These are phyloP conservation scores for Didymella exigua DNA, from an alignment of 2,329 filamentous ascomycete genomes.

Conservation along the genomic window DNA sequence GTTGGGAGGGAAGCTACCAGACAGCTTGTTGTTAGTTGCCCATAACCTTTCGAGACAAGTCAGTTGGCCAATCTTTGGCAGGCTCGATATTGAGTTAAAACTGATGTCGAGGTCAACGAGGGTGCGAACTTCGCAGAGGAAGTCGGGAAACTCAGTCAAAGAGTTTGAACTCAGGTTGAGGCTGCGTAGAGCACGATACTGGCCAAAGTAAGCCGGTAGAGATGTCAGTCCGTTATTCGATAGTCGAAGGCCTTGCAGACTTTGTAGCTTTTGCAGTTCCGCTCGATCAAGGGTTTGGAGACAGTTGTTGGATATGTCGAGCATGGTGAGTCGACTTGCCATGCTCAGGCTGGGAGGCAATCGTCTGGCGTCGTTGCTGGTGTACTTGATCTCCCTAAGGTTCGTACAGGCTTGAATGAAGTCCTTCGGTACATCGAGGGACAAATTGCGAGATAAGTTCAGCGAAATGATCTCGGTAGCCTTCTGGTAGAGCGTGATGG, in stretches of 20 bases:
- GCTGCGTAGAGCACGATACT: slow-evolving; percentile 78
- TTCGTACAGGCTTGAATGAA: slow-evolving; percentile 94
- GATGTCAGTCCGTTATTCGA: slow-evolving; percentile 88
- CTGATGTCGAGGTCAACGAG: slow-evolving; percentile 94
- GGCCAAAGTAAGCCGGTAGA: slow-evolving; percentile 80
- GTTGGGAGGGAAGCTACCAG: slow-evolving; percentile 72
- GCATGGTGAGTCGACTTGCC: slow-evolving; percentile 79
- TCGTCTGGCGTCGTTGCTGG: slow-evolving; percentile 88
- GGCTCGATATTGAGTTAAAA: slow-evolving; percentile 84
- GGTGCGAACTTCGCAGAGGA: slow-evolving; percentile 80
- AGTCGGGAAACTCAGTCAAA: slow-evolving; percentile 80
- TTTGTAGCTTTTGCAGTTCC: slow-evolving; percentile 74
- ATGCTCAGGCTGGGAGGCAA: slow-evolving; percentile 83
- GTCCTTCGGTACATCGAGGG: slow-evolving; percentile 89
- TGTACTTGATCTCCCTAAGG: slow-evolving; percentile 92
- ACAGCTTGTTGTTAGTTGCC: slow-evolving; percentile 92
- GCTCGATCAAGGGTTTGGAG: slow-evolving; percentile 86
- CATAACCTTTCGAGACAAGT: slow-evolving; percentile 84
- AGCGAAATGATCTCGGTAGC: slow-evolving; percentile 91
- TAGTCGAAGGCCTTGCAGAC: slow-evolving; percentile 85
- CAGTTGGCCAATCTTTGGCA: slow-evolving; percentile 82
- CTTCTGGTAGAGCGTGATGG: slow-evolving; percentile 90
- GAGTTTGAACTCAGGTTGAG: slow-evolving; percentile 95
- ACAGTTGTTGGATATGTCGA: slow-evolving; percentile 94
- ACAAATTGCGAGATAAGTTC: slow-evolving; percentile 90